Percentiles rank a stretch among this genome's conserved stretches.
Evolutionary conservation across 2,329 filamentous ascomycete species (phyloP).

Genomic region (Colletotrichum sp.): DNA sequence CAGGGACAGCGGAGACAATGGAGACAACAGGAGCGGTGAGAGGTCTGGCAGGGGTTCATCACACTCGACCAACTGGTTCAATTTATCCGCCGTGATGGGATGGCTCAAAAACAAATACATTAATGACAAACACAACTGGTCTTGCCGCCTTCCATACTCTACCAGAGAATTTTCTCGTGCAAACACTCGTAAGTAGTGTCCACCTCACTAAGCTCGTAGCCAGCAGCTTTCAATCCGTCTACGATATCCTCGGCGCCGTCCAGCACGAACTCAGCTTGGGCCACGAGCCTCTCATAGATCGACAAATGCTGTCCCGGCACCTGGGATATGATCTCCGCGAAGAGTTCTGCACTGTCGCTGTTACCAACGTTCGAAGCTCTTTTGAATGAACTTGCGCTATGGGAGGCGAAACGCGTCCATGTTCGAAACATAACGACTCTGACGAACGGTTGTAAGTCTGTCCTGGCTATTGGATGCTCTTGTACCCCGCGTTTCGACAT

Average conservation of each 20-base stretch:
- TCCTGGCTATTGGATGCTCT: background rate
- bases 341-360: background rate
- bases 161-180: accelerated
- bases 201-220: background rate
- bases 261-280: background rate
- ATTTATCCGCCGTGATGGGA: background rate
- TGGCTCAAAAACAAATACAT: background rate
- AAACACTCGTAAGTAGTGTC: background rate
- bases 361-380: background rate
- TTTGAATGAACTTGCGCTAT: background rate
- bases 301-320: background rate
- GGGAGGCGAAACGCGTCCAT: background rate
- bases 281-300: background rate
- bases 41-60: background rate
- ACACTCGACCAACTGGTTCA: background rate
- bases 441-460: background rate
- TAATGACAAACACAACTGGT: accelerated
- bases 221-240: background rate
- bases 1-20: too few species aligned
- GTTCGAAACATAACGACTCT: background rate
- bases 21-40: too few species aligned
- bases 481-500: background rate
- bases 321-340: background rate
- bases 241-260: background rate
- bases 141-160: background rate